These are phyloP conservation scores for Fraxinus velutina DNA, from an alignment of 305 asterid genomes.

Conservation along the genomic window DNA sequence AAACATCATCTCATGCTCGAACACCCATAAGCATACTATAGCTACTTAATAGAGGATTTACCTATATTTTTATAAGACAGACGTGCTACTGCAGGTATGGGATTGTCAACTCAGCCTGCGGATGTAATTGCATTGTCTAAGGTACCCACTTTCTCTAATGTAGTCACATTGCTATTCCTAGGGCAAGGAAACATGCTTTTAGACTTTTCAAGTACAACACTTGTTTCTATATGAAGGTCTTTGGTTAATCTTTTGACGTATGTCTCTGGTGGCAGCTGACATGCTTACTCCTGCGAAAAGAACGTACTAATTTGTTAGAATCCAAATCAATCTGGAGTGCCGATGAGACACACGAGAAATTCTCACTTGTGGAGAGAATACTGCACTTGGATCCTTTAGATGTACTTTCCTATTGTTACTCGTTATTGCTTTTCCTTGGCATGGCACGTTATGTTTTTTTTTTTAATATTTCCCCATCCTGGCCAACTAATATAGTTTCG, in stretches of 20 bases:
- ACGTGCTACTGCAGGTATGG: conserved; percentile 54
- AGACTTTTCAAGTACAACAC: conserved; percentile 6
- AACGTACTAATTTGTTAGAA: conserved; percentile 54
- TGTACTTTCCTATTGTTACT: conserved; percentile 41
- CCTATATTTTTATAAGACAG: conserved; percentile 16
- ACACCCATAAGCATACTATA: conserved; percentile 9
- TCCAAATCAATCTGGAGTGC: conserved; percentile 89
- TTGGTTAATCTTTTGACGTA: conserved; percentile 19
- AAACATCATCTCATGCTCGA: background rate
- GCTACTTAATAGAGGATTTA: conserved; percentile 10
- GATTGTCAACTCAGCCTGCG: conserved; percentile 52
- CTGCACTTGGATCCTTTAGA: conserved; percentile 78
- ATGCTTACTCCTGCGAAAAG: conserved; percentile 75
- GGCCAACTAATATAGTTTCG: background rate
- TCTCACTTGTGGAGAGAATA: conserved; percentile 74
- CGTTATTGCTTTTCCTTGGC: background rate
- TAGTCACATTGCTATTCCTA: background rate
- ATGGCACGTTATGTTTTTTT: conserved; percentile 9
- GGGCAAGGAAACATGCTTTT: conserved; percentile 9
- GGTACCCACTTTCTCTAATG: conserved; percentile 40
- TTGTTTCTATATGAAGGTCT: background rate
- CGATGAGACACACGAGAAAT: conserved; percentile 53
- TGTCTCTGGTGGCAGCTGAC: conserved; percentile 59
- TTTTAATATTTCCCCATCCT: background rate
- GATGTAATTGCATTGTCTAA: conserved; percentile 80